Evolutionary conservation across 805 yeast species (phyloP).

Genomic region (Candida peoriensis): DNA sequence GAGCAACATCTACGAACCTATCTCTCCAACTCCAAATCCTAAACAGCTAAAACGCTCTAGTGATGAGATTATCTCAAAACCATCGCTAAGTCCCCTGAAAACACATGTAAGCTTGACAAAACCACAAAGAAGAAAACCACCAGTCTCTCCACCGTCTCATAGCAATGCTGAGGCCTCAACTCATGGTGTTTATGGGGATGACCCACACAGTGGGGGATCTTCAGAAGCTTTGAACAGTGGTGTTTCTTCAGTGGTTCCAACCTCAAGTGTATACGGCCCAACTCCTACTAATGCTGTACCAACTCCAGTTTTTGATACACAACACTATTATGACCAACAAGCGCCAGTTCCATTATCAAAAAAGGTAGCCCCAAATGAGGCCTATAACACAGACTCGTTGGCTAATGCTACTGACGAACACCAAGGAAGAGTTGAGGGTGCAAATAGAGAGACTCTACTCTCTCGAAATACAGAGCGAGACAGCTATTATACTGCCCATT

Average conservation of each 20-base stretch:
- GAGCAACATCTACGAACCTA: neutral
- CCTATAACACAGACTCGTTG: neutral
- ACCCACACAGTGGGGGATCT: conserved; percentile 1
- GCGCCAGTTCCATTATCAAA: neutral
- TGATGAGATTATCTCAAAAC: too few relatives aligned
- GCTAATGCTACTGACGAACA: neutral
- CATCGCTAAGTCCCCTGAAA: neutral
- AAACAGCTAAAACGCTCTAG: too few relatives aligned
- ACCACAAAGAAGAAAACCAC: conserved; percentile 10
- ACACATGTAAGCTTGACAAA: neutral
- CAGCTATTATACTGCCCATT: conserved; percentile 3
- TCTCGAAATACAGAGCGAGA: conserved; percentile 2
- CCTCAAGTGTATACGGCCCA: conserved; percentile 20
- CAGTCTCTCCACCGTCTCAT: too few relatives aligned
- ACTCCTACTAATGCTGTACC: conserved; percentile 10
- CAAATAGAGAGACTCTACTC: conserved; percentile 2
- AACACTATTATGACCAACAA: neutral
- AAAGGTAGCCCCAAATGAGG: neutral
- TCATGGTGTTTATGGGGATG: too few relatives aligned
- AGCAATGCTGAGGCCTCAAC: too few relatives aligned
- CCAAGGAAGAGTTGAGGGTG: neutral
- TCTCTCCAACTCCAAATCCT: neutral
- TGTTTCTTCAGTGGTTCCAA: conserved; percentile 16
- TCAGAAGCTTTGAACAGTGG: too few relatives aligned
- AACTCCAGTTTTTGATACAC: neutral